Conservation (phyloP, 192 early-diverging fungal species). For the Mortierella alpina region DNA sequence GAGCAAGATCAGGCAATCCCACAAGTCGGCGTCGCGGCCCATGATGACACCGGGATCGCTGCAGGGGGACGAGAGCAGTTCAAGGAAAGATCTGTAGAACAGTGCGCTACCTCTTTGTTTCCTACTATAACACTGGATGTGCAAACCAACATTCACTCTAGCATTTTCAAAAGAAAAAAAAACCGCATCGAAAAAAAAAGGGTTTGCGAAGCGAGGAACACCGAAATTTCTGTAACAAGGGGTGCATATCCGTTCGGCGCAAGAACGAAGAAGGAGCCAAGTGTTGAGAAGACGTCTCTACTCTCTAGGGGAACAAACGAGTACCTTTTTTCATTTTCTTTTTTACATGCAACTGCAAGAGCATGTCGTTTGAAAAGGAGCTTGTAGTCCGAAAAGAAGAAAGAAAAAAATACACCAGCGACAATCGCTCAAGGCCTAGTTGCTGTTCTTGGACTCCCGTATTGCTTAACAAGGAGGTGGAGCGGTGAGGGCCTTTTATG, state of each 20-base stretch:
- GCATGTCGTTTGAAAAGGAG: too few relatives aligned
- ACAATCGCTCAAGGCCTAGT: too few relatives aligned
- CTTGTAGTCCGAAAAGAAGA: too few relatives aligned
- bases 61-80: neutral
- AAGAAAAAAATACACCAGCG: too few relatives aligned
- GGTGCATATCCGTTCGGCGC: conserved; percentile 3
- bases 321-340: neutral
- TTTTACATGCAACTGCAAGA: neutral
- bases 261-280: neutral
- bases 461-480: too few relatives aligned
- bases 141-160: too few relatives aligned
- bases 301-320: neutral
- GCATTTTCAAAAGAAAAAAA: neutral
- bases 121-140: too few relatives aligned
- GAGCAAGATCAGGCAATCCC: conserved; percentile 23
- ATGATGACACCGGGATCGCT: neutral
- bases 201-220: neutral
- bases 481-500: too few relatives aligned
- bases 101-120: too few relatives aligned
- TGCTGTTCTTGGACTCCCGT: too few relatives aligned
- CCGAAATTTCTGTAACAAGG: conserved; percentile 6
- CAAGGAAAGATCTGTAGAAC: too few relatives aligned
- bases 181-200: neutral
- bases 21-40: neutral
- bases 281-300: neutral